These are phyloP conservation scores for Bruguiera hainesii DNA, from an alignment of 441 rosid species.

Conservation along the genomic window DNA sequence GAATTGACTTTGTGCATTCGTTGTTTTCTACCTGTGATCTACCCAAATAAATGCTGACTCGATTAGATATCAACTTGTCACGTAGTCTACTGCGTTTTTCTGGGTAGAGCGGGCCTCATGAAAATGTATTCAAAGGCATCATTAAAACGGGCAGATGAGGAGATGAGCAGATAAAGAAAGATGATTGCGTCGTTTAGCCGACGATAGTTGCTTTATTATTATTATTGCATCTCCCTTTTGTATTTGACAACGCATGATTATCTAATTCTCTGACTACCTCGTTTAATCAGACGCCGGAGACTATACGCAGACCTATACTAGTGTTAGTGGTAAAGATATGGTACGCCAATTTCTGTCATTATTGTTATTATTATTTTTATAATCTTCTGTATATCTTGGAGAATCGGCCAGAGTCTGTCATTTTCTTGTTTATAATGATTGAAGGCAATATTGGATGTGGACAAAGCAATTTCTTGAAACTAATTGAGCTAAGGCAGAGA, in stretches of 20 bases:
- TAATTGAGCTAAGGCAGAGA: neutral
- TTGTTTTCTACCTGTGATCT: slow-evolving; percentile 6
- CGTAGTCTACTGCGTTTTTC: slow-evolving; percentile 21
- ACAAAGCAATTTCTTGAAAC: slow-evolving; percentile 13
- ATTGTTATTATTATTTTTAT: neutral
- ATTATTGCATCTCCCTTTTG: neutral
- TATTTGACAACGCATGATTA: slow-evolving; percentile 5
- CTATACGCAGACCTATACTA: slow-evolving; percentile 8
- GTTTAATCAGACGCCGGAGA: slow-evolving; percentile 1
- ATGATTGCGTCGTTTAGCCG: slow-evolving; percentile 1
- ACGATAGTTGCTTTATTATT: slow-evolving; percentile 5
- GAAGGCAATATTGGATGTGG: slow-evolving; percentile 1
- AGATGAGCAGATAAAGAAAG: slow-evolving; percentile 10
- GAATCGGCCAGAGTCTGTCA: slow-evolving; percentile 2
- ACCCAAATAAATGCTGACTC: slow-evolving; percentile 6
- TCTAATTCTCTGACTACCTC: neutral
- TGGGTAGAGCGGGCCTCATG: neutral
- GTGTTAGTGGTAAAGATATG: neutral
- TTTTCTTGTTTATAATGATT: neutral
- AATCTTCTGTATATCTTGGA: neutral
- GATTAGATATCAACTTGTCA: slow-evolving; percentile 20
- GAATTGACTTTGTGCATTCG: slow-evolving; percentile 5
- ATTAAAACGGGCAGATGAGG: slow-evolving; percentile 4
- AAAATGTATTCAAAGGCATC: neutral
- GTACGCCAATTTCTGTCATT: neutral